Percentiles rank a stretch among this genome's conserved stretches.
Conservation (phyloP, 192 early-diverging fungal genomes). For the Chytriomyces sp. region DNA sequence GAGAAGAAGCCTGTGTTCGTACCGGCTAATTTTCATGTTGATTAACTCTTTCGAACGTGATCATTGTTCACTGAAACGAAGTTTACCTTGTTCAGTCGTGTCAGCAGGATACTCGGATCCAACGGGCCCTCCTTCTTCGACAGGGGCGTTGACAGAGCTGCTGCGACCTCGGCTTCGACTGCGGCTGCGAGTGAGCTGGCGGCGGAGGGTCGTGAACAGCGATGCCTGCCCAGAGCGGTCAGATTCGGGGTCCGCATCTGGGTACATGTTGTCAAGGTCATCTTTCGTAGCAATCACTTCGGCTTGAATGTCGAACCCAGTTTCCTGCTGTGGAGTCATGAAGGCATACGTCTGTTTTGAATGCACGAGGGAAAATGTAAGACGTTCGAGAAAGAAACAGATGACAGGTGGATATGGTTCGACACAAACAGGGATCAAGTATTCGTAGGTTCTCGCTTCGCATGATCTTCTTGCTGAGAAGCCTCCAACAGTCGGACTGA, state of each 20-base stretch:
- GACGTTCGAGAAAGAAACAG: not conserved
- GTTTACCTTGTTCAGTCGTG: not conserved
- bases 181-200: slow-evolving; percentile 11
- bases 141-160: not conserved
- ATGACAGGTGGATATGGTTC: not conserved
- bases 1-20: not conserved
- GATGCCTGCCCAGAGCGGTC: slow-evolving; percentile 24
- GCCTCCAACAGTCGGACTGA: slow-evolving; percentile 12
- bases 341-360: slow-evolving; percentile 51
- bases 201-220: slow-evolving; percentile 27
- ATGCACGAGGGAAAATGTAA: not conserved
- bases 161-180: slow-evolving; percentile 3
- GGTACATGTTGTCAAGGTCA: slow-evolving; percentile 42
- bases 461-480: slow-evolving; percentile 58
- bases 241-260: slow-evolving; percentile 27
- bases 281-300: slow-evolving; percentile 31
- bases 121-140: not conserved
- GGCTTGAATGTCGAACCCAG: slow-evolving; percentile 43
- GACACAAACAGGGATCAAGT: slow-evolving; percentile 45
- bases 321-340: slow-evolving; percentile 47
- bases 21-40: too few relatives aligned
- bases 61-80: too few relatives aligned
- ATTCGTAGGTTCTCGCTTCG: slow-evolving; percentile 57
- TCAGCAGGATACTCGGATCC: not conserved
- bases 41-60: too few relatives aligned